Percentiles rank a stretch among this genome's conserved stretches.
Conservation (phyloP, 1,139 yeast genomes). For the Zygoascus sp. region DNA sequence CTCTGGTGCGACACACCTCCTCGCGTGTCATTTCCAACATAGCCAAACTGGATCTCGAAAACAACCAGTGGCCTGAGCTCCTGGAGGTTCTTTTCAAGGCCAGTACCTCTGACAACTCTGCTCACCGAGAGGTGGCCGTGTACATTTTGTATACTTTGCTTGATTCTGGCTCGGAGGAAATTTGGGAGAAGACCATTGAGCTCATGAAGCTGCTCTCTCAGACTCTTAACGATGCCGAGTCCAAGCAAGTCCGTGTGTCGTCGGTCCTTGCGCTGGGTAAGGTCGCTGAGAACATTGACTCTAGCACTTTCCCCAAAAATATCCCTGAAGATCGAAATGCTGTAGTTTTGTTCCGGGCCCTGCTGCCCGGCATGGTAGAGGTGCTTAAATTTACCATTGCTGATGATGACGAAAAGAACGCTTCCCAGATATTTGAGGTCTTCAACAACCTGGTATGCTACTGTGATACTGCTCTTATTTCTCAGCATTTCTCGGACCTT, state of each 20-base stretch:
- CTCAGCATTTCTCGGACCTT: conserved; percentile 67
- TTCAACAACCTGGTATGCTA: conserved; percentile 68
- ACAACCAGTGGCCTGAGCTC: conserved; percentile 70
- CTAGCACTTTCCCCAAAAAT: conserved; percentile 24
- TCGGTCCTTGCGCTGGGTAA: conserved; percentile 80
- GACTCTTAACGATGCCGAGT: conserved; percentile 60
- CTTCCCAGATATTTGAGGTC: conserved; percentile 76
- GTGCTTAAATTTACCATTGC: conserved; percentile 74
- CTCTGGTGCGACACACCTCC: conserved; percentile 78
- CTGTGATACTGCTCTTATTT: conserved; percentile 72
- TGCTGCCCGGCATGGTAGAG: conserved; percentile 76
- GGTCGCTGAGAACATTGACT: conserved; percentile 63
- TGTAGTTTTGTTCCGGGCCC: conserved; percentile 56
- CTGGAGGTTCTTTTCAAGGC: conserved; percentile 67
- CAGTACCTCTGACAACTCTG: conserved; percentile 53
- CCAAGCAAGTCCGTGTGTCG: conserved; percentile 73
- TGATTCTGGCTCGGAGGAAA: conserved; percentile 61
- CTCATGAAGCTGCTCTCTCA: conserved; percentile 62
- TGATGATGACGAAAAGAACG: conserved; percentile 65
- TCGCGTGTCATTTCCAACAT: conserved; percentile 88
- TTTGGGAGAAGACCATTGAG: conserved; percentile 59
- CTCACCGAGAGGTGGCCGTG: conserved; percentile 78
- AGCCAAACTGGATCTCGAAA: conserved; percentile 68
- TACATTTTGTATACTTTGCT: conserved; percentile 73
- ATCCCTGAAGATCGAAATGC: conserved; percentile 32